Evolutionary conservation across 1,284 basidiomycete species (phyloP).

Genomic region (Phellinidium pouzarii): DNA sequence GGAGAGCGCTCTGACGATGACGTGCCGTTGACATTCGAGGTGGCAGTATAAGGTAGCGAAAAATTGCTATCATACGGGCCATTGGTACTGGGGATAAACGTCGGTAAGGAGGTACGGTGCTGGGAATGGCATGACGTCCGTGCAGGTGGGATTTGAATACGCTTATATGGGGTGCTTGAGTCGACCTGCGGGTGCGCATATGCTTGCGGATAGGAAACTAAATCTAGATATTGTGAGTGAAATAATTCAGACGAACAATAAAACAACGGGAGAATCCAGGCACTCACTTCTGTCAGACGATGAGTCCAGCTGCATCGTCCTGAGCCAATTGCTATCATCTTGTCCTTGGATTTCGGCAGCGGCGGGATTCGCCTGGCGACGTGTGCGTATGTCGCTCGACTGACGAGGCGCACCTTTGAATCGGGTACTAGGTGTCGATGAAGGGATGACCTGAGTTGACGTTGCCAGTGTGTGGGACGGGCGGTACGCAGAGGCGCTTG

Average conservation of each 20-base stretch:
- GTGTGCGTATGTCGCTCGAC: not conserved
- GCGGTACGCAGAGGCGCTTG: too few relatives aligned
- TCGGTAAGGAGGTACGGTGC: not conserved
- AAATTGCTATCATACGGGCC: not conserved
- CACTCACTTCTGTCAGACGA: not conserved
- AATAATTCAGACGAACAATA: not conserved
- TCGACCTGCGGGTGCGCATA: not conserved
- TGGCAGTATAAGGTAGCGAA: not conserved
- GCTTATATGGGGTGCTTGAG: not conserved
- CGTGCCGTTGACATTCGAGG: not conserved
- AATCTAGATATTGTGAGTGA: not conserved
- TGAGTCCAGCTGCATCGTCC: not conserved
- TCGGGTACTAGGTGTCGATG: not conserved
- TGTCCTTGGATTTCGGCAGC: not conserved
- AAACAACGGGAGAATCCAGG: not conserved
- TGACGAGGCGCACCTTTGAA: not conserved
- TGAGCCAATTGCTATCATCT: not conserved
- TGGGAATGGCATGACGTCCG: not conserved
- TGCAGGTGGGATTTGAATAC: not conserved
- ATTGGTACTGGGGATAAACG: not conserved
- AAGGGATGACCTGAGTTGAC: too few relatives aligned
- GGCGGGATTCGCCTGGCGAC: not conserved
- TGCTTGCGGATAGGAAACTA: not conserved
- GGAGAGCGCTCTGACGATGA: too few relatives aligned
- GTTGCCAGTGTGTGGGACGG: too few relatives aligned